Conservation (phyloP, 352 stramenopile species). For the Pythium grandisporangium region DNA sequence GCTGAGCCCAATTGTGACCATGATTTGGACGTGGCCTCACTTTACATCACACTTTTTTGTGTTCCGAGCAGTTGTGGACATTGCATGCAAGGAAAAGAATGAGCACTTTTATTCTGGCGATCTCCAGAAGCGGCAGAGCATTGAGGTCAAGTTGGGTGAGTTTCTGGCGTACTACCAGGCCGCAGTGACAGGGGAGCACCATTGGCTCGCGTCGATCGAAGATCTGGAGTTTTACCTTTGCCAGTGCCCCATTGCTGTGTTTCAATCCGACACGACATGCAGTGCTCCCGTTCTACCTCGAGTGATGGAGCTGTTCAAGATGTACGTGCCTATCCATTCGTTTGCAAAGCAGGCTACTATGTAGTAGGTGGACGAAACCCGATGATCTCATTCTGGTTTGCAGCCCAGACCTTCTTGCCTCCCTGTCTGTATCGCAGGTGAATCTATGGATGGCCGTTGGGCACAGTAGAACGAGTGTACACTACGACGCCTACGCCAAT, state of each 20-base stretch:
- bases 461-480: constrained; percentile 46
- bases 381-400: no score
- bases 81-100: constrained; percentile 51
- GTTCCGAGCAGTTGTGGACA: constrained; percentile 45
- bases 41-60: no score
- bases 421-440: constrained; percentile 50
- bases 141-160: constrained; percentile 75
- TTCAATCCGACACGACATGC: constrained; percentile 35
- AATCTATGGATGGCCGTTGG: constrained; percentile 78
- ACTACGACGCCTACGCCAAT: constrained; percentile 82
- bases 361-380: no score
- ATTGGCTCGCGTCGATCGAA: constrained; percentile 66
- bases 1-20: neutral
- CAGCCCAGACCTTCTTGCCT: constrained; percentile 25
- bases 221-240: constrained; percentile 80
- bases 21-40: no score
- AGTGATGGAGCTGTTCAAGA: constrained; percentile 43
- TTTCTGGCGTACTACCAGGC: constrained; percentile 71
- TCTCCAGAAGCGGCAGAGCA: constrained; percentile 44
- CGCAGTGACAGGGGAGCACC: constrained; percentile 16
- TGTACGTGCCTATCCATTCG: constrained; percentile 43
- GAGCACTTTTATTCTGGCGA: constrained; percentile 49
- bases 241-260: constrained; percentile 65
- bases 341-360: no score
- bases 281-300: constrained; percentile 24